Evolutionary conservation across 2,329 filamentous ascomycete genomes (phyloP).

Genomic region (Aciculosporium take): DNA sequence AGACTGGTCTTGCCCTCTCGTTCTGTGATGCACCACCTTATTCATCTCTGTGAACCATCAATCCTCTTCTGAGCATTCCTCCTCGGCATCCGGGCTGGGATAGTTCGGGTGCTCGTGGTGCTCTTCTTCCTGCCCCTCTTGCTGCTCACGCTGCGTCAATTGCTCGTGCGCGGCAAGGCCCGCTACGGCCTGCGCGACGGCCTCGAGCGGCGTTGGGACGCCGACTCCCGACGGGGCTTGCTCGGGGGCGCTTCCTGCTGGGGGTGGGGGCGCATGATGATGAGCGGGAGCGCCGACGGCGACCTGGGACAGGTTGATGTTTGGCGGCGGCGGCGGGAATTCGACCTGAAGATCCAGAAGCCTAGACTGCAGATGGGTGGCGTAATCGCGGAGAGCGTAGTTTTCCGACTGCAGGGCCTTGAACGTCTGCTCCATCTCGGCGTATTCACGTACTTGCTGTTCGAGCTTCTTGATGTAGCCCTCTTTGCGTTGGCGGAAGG

Average conservation of each 20-base stretch:
- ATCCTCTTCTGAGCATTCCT: conserved; percentile 26
- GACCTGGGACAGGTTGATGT: conserved; percentile 48
- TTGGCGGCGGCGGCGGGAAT: conserved; percentile 68
- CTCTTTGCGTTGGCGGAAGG: conserved; percentile 94
- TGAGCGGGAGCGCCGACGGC: conserved; percentile 7
- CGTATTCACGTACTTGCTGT: conserved; percentile 74
- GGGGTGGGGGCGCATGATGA: conserved; percentile 7
- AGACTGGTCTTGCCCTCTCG: too few species aligned
- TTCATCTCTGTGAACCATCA: conserved; percentile 40
- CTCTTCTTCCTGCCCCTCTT: conserved; percentile 17
- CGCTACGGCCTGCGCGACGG: conserved; percentile 35
- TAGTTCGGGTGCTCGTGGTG: conserved; percentile 8
- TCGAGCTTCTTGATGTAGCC: conserved; percentile 97
- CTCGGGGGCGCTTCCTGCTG: conserved; percentile 13
- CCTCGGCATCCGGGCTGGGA: conserved; percentile 20
- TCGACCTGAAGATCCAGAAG: conserved; percentile 74
- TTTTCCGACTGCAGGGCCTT: conserved; percentile 81
- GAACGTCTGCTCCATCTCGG: conserved; percentile 59
- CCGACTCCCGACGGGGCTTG: conserved; percentile 14
- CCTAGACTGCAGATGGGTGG: conserved; percentile 76
- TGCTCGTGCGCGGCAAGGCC: conserved; percentile 29
- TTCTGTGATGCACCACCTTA: conserved; percentile 35
- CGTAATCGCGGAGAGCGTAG: conserved; percentile 80
- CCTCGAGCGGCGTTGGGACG: conserved; percentile 28
- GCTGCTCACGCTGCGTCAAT: conserved; percentile 18